Base-by-base conservation (phyloP, 2,329 filamentous ascomycete species). In the Fusarium aywerte region DNA sequence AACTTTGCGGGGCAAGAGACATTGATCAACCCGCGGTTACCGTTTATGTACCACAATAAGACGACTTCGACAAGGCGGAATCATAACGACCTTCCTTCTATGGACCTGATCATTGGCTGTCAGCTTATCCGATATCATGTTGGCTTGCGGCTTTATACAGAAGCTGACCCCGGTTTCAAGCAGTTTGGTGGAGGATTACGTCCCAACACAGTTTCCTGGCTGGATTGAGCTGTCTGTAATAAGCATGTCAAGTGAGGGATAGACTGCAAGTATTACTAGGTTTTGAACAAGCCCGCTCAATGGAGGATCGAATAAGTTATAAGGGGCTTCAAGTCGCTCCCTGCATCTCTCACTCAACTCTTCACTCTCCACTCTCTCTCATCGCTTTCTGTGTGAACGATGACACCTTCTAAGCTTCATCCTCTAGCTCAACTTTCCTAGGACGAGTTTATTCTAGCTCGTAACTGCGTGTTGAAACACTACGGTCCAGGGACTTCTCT, bases 401-500 rank as follows among this genome's bases (percentile, higher is more conserved):
- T 49, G 45, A 16, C 21, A 16, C 16, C n/a, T 25, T 36, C 9
- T n/a, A 39, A 42, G 9, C 68, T 71, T n/a, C 79, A 80, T 58
- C 85, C 86, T 16, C 79, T 88, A 39, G 79, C 82, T 32, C 82
- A 80, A 40, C 80, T 88, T 43, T 81, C 77, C 16, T 67, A 78
- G 25, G 78, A 80, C n/a, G 86, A 88, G 75, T 84, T 84, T 38
- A 73, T 76, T 54, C 70, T 68, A 16, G 84, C 84, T 40, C 79
- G 84, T 16, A 81, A 85, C 51, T 61, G 74, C 64, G 74, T 85
- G 32, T 69, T 85, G 35, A 77, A 78, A 33, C 58, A 67, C 10
- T 67, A 77, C 18, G 65, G 59, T 16, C 3, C 69, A 16, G 61
- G 65, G 6, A 59, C 60, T 4, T 50, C 70, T 13, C 62, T 80